phyloP scores from a whole-genome alignment of 179 eudicot species.

The Silene coronaria region DNA sequence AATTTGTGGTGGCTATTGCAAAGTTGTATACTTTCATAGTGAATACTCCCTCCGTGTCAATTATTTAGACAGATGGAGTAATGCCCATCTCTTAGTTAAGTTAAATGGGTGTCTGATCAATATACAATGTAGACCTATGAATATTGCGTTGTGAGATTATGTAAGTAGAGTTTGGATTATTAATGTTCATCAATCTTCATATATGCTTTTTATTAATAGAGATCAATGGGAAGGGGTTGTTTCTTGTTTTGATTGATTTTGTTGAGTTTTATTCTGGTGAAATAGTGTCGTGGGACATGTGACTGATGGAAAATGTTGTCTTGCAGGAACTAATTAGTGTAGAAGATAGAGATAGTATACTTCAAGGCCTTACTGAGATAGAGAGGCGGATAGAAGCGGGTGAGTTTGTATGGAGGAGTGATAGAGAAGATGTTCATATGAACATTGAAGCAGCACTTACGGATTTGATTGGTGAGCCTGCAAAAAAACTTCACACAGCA shows the following conservation, averaged over 20 bases:
- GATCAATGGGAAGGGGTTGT: background rate
- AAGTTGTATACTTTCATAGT: background rate
- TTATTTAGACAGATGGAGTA: background rate
- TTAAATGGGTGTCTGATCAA: background rate
- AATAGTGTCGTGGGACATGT: background rate
- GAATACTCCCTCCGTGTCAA: too few relatives aligned
- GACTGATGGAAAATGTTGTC: slow-evolving; percentile 9
- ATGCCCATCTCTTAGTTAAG: background rate
- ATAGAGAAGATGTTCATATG: slow-evolving; percentile 99
- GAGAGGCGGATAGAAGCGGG: slow-evolving; percentile 73
- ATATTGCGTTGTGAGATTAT: background rate
- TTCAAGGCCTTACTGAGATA: slow-evolving; percentile 66
- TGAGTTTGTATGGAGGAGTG: slow-evolving; percentile 84
- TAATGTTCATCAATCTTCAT: background rate
- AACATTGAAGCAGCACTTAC: slow-evolving; percentile 97
- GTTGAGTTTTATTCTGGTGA: background rate
- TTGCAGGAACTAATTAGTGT: slow-evolving; percentile 64
- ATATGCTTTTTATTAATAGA: background rate
- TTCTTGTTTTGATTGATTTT: background rate
- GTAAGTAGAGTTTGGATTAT: background rate
- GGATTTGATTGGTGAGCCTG: slow-evolving; percentile 96
- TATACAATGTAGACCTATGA: background rate
- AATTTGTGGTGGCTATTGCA: background rate
- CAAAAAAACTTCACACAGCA: slow-evolving; percentile 97
- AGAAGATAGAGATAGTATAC: slow-evolving; percentile 60